These are phyloP conservation scores for Nematocida minor DNA, from an alignment of 371 early-diverging fungal genomes.

Conservation along the genomic window DNA sequence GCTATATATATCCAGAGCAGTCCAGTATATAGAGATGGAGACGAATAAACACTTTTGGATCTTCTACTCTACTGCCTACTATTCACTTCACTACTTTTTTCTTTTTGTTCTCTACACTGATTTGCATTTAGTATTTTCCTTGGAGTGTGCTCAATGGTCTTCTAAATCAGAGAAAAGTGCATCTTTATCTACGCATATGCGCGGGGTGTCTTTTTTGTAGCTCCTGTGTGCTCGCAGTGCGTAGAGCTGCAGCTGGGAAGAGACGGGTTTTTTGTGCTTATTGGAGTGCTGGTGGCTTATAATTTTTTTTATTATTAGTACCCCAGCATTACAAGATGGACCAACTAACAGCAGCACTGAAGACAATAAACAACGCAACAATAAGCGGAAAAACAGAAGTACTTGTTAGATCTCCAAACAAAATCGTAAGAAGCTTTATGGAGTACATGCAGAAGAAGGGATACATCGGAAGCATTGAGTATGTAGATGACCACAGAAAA, in stretches of 20 bases:
- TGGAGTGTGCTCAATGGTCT: not conserved
- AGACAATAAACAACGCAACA: conserved; percentile 96
- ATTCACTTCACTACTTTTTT: too few species aligned
- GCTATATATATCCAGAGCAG: too few species aligned
- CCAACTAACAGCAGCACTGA: conserved; percentile 66
- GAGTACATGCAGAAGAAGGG: conserved; percentile 95
- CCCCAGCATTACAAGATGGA: conserved; percentile 43
- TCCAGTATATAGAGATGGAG: too few species aligned
- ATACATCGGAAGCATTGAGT: conserved; percentile 96
- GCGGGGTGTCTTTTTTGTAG: not conserved
- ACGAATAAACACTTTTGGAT: not conserved
- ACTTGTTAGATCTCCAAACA: conserved; percentile 83
- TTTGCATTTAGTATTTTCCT: not conserved
- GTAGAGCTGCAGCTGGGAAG: too few species aligned
- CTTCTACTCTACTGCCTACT: too few species aligned
- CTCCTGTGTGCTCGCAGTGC: not conserved
- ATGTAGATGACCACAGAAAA: conserved; percentile 92
- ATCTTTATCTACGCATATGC: not conserved
- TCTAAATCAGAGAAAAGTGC: not conserved
- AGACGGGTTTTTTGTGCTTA: not conserved
- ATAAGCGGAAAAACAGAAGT: conserved; percentile 93
- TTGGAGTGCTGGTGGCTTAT: not conserved
- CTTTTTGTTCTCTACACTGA: too few species aligned
- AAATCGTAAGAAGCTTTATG: conserved; percentile 91
- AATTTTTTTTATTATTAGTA: conserved; percentile 35